Percentiles rank a stretch among this genome's conserved stretches.
phyloP scores from a whole-genome alignment of 345 rosid species.

The Pseudoturritis turrita region DNA sequence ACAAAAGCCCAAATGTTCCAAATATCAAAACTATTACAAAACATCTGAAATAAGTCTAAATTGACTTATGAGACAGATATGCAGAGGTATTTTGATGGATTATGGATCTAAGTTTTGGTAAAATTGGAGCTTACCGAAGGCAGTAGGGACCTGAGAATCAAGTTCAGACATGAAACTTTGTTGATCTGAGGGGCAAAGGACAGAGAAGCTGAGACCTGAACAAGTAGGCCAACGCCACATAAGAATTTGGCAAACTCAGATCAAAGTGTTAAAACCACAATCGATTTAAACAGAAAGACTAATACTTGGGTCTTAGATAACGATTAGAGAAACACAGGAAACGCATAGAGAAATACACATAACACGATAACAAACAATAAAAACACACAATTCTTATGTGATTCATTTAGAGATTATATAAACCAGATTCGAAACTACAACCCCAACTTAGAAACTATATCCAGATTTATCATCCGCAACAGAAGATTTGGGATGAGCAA shows the following conservation, averaged over 20 bases:
- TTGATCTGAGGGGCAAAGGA: slow-evolving; percentile 23
- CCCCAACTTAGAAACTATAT: neutral
- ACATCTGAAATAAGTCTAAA: neutral
- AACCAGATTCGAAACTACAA: neutral
- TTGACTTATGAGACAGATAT: neutral
- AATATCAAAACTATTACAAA: neutral
- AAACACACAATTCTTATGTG: neutral
- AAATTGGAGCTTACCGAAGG: slow-evolving; percentile 38
- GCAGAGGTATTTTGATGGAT: neutral
- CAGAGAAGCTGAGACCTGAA: slow-evolving; percentile 24
- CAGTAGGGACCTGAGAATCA: slow-evolving; percentile 48
- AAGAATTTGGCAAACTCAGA: neutral
- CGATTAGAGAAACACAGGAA: neutral
- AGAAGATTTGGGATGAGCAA: neutral
- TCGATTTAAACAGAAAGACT: neutral
- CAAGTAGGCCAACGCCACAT: neutral
- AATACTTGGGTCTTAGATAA: neutral
- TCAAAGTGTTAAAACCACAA: neutral
- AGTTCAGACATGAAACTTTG: slow-evolving; percentile 63
- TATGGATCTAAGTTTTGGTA: neutral
- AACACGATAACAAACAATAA: neutral
- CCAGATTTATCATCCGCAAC: neutral
- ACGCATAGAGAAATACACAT: neutral
- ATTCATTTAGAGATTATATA: neutral
- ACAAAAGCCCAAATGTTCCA: neutral